These are phyloP conservation scores for Aegilops bicornis DNA, from an alignment of 176 grass and related monocot species.

Conservation along the genomic window DNA sequence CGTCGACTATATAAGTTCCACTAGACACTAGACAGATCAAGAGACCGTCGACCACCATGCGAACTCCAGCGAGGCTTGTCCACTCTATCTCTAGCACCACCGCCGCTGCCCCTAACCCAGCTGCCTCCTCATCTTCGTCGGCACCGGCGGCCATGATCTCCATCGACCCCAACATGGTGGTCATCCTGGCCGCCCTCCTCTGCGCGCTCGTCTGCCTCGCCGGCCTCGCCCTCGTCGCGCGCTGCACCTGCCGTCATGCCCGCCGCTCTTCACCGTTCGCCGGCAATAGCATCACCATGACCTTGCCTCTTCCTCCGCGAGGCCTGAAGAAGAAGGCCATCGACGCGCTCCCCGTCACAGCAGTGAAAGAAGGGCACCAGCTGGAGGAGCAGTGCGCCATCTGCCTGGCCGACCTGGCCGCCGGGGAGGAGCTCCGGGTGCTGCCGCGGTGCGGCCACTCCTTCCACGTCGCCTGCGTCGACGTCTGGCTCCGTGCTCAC, in stretches of 20 bases:
- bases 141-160: slow-evolving; percentile 21
- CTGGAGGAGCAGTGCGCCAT: slow-evolving; percentile 37
- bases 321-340: slow-evolving; percentile 66
- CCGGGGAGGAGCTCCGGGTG: slow-evolving; percentile 52
- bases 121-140: slow-evolving; percentile 5
- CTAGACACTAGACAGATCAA: no score
- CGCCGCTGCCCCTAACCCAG: neutral
- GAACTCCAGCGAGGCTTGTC: slow-evolving; percentile 16
- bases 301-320: slow-evolving; percentile 1
- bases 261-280: neutral
- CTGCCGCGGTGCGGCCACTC: slow-evolving; percentile 57
- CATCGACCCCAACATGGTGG: slow-evolving; percentile 63
- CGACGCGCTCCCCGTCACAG: slow-evolving; percentile 49
- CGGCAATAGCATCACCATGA: neutral
- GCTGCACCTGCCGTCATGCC: slow-evolving; percentile 44
- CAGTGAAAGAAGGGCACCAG: neutral
- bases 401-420: slow-evolving; percentile 50
- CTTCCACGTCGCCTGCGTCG: slow-evolving; percentile 59
- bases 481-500: slow-evolving; percentile 48
- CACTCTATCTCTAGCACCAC: neutral
- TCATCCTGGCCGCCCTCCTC: slow-evolving; percentile 64
- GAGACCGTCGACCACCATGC: neutral
- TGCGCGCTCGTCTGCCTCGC: slow-evolving; percentile 64
- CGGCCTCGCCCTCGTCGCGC: slow-evolving; percentile 60
- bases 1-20: no score